A percentile compares a stretch with the other conserved stretches of the same genome.
Conservation (phyloP, 2,329 filamentous ascomycete genomes). For the Diaporthe citrichinensis region DNA sequence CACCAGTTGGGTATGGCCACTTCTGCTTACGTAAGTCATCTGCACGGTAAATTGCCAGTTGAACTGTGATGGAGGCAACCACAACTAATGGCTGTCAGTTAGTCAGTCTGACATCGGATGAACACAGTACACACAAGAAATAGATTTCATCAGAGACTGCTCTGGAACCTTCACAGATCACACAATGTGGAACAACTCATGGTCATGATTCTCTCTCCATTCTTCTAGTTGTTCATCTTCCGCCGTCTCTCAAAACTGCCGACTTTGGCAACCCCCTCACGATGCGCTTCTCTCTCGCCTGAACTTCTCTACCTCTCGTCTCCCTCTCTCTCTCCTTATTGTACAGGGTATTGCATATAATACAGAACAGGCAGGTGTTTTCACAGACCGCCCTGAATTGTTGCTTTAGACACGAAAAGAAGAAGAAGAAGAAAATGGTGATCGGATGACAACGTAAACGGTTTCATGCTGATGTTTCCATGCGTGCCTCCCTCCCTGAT, state of each 20-base stretch:
- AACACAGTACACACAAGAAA: background rate
- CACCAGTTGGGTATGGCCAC: background rate
- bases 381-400: conserved; percentile 12
- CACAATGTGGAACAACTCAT: background rate
- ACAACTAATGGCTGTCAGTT: too few relatives aligned
- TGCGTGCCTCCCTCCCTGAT: background rate
- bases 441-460: conserved; percentile 8
- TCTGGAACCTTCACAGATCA: background rate
- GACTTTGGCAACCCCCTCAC: background rate
- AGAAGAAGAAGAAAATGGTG: background rate
- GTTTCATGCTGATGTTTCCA: conserved; percentile 17
- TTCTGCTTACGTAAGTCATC: conserved; percentile 26
- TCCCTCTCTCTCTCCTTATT: background rate
- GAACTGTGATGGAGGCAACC: background rate
- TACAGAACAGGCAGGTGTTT: conserved; percentile 19
- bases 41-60: background rate
- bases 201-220: background rate
- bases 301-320: background rate
- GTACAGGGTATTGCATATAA: conserved; percentile 39
- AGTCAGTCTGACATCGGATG: background rate
- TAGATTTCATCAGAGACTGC: background rate
- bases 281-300: background rate
- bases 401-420: conserved; percentile 22
- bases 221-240: background rate
- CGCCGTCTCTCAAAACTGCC: background rate